These are phyloP conservation scores for Crucibulum laeve DNA, from an alignment of 768 basidiomycete species.

Conservation along the genomic window DNA sequence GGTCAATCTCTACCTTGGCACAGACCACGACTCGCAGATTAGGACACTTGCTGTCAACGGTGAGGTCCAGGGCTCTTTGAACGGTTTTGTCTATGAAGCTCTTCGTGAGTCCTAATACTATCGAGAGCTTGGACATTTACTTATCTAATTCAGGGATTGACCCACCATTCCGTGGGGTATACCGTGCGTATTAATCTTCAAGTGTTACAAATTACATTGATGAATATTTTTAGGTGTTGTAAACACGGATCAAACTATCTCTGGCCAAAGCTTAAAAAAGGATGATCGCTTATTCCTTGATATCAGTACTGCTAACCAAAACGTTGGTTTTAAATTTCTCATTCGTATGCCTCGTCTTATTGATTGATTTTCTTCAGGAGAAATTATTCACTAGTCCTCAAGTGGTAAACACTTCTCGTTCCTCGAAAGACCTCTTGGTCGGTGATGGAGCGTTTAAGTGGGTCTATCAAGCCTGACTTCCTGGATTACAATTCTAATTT, in stretches of 20 bases:
- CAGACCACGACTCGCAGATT: conserved; percentile 34
- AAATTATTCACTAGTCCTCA: conserved; percentile 47
- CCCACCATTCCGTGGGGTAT: conserved; percentile 68
- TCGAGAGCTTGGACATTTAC: not conserved
- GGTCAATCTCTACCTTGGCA: conserved; percentile 59
- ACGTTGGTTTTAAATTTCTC: conserved; percentile 37
- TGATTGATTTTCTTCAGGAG: conserved; percentile 26
- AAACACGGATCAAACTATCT: conserved; percentile 38
- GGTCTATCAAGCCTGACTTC: not conserved
- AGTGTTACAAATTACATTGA: not conserved
- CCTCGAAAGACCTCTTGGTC: conserved; percentile 39
- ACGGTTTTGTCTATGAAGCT: conserved; percentile 63
- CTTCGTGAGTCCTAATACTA: conserved; percentile 45
- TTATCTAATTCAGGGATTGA: conserved; percentile 49
- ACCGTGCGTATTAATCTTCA: conserved; percentile 36
- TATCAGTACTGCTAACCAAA: conserved; percentile 47
- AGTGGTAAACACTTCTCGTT: conserved; percentile 39
- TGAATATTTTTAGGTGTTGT: conserved; percentile 31
- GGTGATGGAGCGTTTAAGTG: conserved; percentile 45
- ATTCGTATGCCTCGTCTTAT: not conserved
- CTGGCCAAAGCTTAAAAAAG: conserved; percentile 36
- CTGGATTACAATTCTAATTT: not conserved
- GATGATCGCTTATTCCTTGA: conserved; percentile 61
- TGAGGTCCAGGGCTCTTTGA: conserved; percentile 32
- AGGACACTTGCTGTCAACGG: conserved; percentile 25